Percentiles rank a stretch among this genome's conserved stretches.
Evolutionary conservation across 768 basidiomycete species (phyloP).

Genomic region (Leccinellum luteum): DNA sequence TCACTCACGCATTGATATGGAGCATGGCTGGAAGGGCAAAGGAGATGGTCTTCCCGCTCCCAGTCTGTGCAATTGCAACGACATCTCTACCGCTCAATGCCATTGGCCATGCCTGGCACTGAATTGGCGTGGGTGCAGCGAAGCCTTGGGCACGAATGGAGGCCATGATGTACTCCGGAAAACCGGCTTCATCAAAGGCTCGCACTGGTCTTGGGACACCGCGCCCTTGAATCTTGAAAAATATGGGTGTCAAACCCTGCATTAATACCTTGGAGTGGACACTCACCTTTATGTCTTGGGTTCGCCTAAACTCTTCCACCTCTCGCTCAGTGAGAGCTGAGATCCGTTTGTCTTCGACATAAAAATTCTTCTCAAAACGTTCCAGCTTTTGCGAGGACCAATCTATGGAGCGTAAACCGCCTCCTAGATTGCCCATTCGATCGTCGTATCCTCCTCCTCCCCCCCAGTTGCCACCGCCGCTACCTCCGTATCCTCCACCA

Average conservation of each 20-base stretch:
- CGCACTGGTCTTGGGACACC: constrained; percentile 86
- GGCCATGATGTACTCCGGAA: constrained; percentile 93
- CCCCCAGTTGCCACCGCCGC: constrained; percentile 34
- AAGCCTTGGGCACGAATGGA: constrained; percentile 96
- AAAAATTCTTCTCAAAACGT: constrained; percentile 98
- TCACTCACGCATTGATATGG: constrained; percentile 94
- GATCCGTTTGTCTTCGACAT: constrained; percentile 87
- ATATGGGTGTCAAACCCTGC: background rate
- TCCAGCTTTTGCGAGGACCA: constrained; percentile 74
- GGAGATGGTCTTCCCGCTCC: constrained; percentile 97
- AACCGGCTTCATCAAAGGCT: constrained; percentile 91
- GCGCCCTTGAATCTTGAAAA: constrained; percentile 75
- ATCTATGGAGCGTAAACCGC: constrained; percentile 78
- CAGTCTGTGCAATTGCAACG: constrained; percentile 96
- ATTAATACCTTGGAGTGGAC: background rate
- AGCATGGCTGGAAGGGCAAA: constrained; percentile 99
- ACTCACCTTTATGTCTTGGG: constrained; percentile 84
- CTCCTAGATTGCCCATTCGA: constrained; percentile 79
- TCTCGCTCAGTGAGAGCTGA: constrained; percentile 76
- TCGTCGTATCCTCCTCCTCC: constrained; percentile 49
- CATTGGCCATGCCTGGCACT: constrained; percentile 99
- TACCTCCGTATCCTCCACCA: constrained; percentile 30
- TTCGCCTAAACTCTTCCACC: constrained; percentile 79
- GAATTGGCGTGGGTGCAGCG: constrained; percentile 86
- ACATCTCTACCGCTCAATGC: constrained; percentile 92